Conservation (phyloP, 768 basidiomycete genomes). For the Mrakia blollopis region DNA sequence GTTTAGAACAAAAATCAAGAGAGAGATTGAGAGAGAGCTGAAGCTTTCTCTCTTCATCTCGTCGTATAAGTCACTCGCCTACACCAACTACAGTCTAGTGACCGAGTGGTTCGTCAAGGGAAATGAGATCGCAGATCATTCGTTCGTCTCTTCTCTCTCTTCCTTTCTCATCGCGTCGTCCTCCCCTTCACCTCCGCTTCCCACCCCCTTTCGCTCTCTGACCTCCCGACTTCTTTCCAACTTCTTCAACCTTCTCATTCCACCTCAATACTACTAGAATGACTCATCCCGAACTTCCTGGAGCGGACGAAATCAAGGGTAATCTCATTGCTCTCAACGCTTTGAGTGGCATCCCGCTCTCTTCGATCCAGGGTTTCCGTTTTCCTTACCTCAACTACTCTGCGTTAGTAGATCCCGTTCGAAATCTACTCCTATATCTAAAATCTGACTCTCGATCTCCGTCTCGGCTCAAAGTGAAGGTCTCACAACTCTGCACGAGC, state of each 20-base stretch:
- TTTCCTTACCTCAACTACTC: conserved; percentile 69
- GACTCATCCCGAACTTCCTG: conserved; percentile 60
- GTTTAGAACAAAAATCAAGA: no score
- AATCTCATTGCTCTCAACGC: conserved; percentile 74
- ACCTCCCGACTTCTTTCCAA: neutral
- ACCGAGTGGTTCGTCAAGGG: conserved; percentile 77
- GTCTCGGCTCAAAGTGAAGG: conserved; percentile 45
- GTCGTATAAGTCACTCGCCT: conserved; percentile 51
- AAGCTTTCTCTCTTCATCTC: neutral
- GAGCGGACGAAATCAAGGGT: conserved; percentile 62
- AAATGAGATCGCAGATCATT: conserved; percentile 76
- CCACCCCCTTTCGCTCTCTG: no score
- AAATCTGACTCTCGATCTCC: no score
- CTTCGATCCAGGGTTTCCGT: conserved; percentile 64
- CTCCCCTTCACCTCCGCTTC: neutral
- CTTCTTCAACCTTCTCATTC: neutral
- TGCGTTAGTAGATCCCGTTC: conserved; percentile 25
- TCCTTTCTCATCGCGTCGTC: neutral
- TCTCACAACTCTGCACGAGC: conserved; percentile 45
- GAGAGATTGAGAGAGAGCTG: no score
- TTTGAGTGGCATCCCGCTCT: conserved; percentile 67
- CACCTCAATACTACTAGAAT: conserved; percentile 49
- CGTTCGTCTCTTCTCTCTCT: conserved; percentile 48
- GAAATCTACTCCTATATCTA: no score
- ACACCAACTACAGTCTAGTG: conserved; percentile 58